Evolutionary conservation across 2,329 filamentous ascomycete species (phyloP).

Genomic region (Colletotrichum tabaci): DNA sequence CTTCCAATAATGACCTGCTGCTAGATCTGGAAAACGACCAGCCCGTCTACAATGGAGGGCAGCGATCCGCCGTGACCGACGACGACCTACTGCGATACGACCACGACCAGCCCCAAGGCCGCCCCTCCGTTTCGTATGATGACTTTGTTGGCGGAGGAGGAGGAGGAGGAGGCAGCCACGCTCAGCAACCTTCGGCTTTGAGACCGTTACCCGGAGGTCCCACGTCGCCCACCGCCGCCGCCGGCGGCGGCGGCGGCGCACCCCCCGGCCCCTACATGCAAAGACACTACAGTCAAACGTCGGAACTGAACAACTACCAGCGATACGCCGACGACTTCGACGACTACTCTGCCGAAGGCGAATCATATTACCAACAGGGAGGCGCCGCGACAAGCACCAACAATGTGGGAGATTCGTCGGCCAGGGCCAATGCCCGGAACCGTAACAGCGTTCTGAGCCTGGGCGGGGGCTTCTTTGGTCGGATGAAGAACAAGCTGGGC

Average conservation of each 20-base stretch:
- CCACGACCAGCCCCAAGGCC: conserved; percentile 72
- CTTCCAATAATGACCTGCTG: conserved; percentile 73
- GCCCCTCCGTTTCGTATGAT: conserved; percentile 94
- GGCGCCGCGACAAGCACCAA: conserved; percentile 30
- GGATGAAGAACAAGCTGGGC: conserved; percentile 90
- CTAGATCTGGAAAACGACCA: conserved; percentile 82
- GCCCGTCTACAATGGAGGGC: conserved; percentile 81
- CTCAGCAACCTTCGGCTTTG: conserved; percentile 61
- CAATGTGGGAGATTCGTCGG: conserved; percentile 44
- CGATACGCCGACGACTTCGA: conserved; percentile 92
- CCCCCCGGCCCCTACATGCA: conserved; percentile 59
- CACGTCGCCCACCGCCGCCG: conserved; percentile 38
- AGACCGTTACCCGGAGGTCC: conserved; percentile 54
- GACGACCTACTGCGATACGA: conserved; percentile 83
- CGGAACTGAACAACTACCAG: conserved; percentile 88
- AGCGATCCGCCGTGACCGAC: conserved; percentile 84
- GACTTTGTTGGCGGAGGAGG: conserved; percentile 85
- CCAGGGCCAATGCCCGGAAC: conserved; percentile 73
- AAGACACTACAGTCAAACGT: conserved; percentile 79
- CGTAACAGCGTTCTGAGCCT: conserved; percentile 91
- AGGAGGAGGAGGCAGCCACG: conserved; percentile 30
- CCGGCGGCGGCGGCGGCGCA: conserved; percentile 40
- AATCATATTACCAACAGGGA: conserved; percentile 87
- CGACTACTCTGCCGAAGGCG: conserved; percentile 83
- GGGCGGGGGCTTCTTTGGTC: conserved; percentile 89